Base-by-base conservation (phyloP, 2,329 filamentous ascomycete genomes). In the Ophiocordyceps camponoti-saundersi region DNA sequence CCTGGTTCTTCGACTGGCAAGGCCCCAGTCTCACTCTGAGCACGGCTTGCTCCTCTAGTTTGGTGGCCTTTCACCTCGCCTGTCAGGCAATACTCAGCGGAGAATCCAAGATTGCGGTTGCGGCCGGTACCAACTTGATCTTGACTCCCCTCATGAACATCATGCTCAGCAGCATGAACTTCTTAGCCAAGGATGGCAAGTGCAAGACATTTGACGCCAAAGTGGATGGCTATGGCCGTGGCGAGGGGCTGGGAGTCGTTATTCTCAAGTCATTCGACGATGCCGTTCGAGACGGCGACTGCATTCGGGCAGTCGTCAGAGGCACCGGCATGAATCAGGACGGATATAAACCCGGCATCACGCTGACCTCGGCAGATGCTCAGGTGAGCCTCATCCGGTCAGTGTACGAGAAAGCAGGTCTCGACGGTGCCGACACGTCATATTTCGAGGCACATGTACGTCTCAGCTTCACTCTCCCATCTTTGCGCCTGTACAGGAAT, bases 151-250 rank as follows among this genome's bases (percentile, higher is more conserved):
- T 53, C n/a, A 41, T 42, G 12, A 8, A 23, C 20, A 18, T 46
- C 39, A 21, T 21, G 23, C n/a, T 39, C 16, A 47, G 23, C 5
- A 49, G 48, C 1, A 39, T 51, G 7, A 41, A 48, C 12, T 49
- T 54, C 48, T 45, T 46, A 40, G 51, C 44, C 26, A 51, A 42
- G 0, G 34, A 39, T 8, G 49, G 50, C 10, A 45, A 47, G 15
- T 47, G 36, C 18, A 45, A 45, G 16, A 51, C 47, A 41, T 70
- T 61, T 53, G 71, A 70, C 50, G 51, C 52, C 3, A 54, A 53
- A 18, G 71, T 66, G 3, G 61, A 67, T 47, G 73, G 73, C 1
- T 77, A 73, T 52, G 68, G 61, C 1, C 61, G 71, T 63, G 70
- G 48, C 2, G 53, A 56, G 12, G 55, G 53, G 4, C 53, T 65